These are phyloP conservation scores for Pestalotiopsis sp. DNA, from an alignment of 2,329 filamentous ascomycete genomes.

Conservation along the genomic window DNA sequence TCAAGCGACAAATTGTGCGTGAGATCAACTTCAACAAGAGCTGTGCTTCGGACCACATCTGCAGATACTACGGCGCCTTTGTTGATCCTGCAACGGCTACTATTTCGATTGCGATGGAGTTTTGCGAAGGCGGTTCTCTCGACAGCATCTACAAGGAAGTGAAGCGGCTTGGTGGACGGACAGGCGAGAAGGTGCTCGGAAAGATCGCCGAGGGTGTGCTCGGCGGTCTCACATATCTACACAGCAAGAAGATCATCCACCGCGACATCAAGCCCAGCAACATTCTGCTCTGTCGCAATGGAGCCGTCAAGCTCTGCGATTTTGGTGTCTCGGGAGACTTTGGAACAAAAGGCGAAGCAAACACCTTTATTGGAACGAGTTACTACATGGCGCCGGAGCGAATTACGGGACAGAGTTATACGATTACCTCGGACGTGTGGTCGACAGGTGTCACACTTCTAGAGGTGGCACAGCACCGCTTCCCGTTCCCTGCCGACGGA, in stretches of 20 bases:
- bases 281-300: slow-evolving; percentile 88
- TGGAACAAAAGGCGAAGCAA: slow-evolving; percentile 96
- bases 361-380: slow-evolving; percentile 97
- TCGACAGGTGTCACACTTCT: slow-evolving; percentile 93
- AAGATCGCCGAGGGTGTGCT: slow-evolving; percentile 96
- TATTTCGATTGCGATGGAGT: slow-evolving; percentile 99
- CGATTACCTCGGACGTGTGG: slow-evolving; percentile 98
- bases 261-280: slow-evolving; percentile 99
- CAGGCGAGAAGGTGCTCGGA: slow-evolving; percentile 94
- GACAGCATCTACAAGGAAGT: slow-evolving; percentile 98
- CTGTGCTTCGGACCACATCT: slow-evolving; percentile 94
- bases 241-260: slow-evolving; percentile 96
- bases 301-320: slow-evolving; percentile 96
- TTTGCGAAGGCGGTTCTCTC: slow-evolving; percentile 93
- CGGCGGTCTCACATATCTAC: slow-evolving; percentile 90
- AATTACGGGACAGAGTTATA: slow-evolving; percentile 97
- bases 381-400: slow-evolving; percentile 99
- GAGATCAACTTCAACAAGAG: slow-evolving; percentile 98
- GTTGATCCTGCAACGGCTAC: slow-evolving; percentile 95
- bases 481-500: slow-evolving; percentile 96
- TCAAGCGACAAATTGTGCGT: slow-evolving; percentile 97
- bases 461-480: slow-evolving; percentile 98
- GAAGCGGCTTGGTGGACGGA: slow-evolving; percentile 90
- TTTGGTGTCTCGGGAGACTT: slow-evolving; percentile 98
- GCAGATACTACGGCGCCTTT: slow-evolving; percentile 95